Evolutionary conservation across 495 filamentous ascomycete genomes (phyloP).

Genomic region (Penicillium goetzii): DNA sequence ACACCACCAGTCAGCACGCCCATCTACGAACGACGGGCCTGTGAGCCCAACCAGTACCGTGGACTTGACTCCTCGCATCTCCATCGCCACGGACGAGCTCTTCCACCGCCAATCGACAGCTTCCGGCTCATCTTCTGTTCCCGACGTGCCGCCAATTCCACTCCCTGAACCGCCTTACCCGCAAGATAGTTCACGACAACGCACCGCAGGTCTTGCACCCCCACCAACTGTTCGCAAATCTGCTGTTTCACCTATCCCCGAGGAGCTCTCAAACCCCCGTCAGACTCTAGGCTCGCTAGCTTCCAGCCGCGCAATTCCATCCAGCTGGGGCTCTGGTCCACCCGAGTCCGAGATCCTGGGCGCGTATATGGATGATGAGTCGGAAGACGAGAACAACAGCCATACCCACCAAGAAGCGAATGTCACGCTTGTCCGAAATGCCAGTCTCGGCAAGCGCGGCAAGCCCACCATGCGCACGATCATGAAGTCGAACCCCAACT

Average conservation of each 20-base stretch:
- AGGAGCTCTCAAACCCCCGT: constrained; percentile 66
- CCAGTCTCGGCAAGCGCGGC: constrained; percentile 74
- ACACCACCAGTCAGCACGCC: constrained; percentile 28
- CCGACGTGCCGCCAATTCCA: constrained; percentile 45
- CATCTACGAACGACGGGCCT: constrained; percentile 38
- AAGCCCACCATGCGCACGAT: constrained; percentile 74
- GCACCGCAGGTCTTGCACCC: constrained; percentile 36
- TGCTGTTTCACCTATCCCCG: constrained; percentile 85
- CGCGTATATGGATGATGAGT: constrained; percentile 43
- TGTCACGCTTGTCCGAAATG: constrained; percentile 71
- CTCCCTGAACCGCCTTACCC: constrained; percentile 25
- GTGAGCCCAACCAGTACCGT: constrained; percentile 38
- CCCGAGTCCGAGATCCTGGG: constrained; percentile 52
- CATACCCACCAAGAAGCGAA: constrained; percentile 51
- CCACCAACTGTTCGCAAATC: constrained; percentile 56
- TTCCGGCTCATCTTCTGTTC: constrained; percentile 44
- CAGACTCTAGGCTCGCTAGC: constrained; percentile 67
- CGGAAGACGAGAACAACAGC: constrained; percentile 45
- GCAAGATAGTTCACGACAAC: constrained; percentile 17
- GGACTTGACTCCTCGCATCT: constrained; percentile 34
- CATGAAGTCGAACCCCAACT: constrained; percentile 41
- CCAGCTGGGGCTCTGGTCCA: constrained; percentile 64
- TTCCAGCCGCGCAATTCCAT: constrained; percentile 79
- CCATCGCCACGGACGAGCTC: constrained; percentile 38
- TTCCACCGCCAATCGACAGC: constrained; percentile 39